Conservation (phyloP, 495 filamentous ascomycete genomes). For the Annulohypoxylon bovei region DNA sequence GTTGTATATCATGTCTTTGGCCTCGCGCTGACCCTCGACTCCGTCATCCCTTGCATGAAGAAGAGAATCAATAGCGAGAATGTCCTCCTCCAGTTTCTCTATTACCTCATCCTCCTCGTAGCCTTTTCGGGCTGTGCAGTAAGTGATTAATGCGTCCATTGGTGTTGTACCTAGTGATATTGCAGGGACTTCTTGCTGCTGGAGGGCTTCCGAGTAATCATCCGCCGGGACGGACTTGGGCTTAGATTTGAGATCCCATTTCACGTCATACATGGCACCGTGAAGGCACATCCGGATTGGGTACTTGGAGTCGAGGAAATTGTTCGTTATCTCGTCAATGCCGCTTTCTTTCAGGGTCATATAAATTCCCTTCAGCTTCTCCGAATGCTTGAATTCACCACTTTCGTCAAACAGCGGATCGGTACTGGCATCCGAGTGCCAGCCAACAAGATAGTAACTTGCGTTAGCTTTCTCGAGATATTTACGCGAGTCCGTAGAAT, state of each 20-base stretch:
- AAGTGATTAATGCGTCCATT: constrained; percentile 57
- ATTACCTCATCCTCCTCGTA: background rate
- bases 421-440: constrained; percentile 49
- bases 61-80: constrained; percentile 41
- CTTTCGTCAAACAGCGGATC: background rate
- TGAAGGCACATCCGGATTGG: constrained; percentile 48
- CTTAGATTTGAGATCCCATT: constrained; percentile 44
- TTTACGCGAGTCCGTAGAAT: constrained; percentile 16
- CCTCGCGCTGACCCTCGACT: constrained; percentile 48
- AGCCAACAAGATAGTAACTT: constrained; percentile 63
- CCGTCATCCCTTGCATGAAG: constrained; percentile 48
- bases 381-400: background rate
- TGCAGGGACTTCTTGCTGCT: constrained; percentile 17
- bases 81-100: constrained; percentile 37
- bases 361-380: background rate
- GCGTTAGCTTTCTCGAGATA: constrained; percentile 46
- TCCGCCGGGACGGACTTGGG: constrained; percentile 50
- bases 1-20: constrained; percentile 48
- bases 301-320: constrained; percentile 19
- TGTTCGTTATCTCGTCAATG: background rate
- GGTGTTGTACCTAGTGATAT: constrained; percentile 59
- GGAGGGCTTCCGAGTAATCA: constrained; percentile 11
- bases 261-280: constrained; percentile 58
- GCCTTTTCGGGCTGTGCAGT: constrained; percentile 35
- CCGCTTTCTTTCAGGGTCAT: background rate